Conservation (phyloP, 2,329 filamentous ascomycete species). For the Clonostachys rosea region DNA sequence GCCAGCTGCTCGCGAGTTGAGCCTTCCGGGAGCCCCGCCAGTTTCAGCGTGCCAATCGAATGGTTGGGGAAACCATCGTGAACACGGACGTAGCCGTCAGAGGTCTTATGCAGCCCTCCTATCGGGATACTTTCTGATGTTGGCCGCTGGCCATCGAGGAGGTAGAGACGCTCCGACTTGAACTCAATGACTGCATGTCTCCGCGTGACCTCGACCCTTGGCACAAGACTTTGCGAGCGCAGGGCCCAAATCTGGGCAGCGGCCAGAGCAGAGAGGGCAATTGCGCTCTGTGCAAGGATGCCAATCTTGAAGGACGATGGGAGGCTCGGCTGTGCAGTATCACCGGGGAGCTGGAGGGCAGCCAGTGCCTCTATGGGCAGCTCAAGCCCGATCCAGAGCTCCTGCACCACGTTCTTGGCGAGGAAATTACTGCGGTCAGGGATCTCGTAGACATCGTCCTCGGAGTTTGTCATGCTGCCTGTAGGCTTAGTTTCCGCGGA, state of each 20-base stretch:
- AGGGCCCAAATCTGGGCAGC: conserved; percentile 39
- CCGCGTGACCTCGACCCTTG: conserved; percentile 32
- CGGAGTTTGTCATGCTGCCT: too few species aligned
- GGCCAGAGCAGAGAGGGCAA: conserved; percentile 43
- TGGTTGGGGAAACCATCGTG: conserved; percentile 52
- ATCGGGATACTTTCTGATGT: conserved; percentile 32
- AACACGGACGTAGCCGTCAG: conserved; percentile 47
- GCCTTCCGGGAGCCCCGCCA: conserved; percentile 30
- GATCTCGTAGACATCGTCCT: too few species aligned
- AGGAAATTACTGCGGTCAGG: not conserved
- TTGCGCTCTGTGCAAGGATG: conserved; percentile 44
- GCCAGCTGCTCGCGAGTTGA: conserved; percentile 31
- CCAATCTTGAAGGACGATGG: conserved; percentile 51
- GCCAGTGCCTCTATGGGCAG: conserved; percentile 5
- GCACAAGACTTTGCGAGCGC: conserved; percentile 17
- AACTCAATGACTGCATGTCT: conserved; percentile 46
- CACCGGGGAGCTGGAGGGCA: conserved; percentile 8
- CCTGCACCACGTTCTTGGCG: conserved; percentile 5
- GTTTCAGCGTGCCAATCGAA: conserved; percentile 28
- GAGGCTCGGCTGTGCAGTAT: conserved; percentile 14
- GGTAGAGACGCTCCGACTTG: conserved; percentile 44
- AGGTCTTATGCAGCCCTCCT: conserved; percentile 44
- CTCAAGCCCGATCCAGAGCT: conserved; percentile 4
- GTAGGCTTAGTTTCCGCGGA: too few species aligned
- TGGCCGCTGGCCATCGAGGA: conserved; percentile 27